Conservation (phyloP, 1,284 basidiomycete species). For the Ceratobasidium sp. region DNA sequence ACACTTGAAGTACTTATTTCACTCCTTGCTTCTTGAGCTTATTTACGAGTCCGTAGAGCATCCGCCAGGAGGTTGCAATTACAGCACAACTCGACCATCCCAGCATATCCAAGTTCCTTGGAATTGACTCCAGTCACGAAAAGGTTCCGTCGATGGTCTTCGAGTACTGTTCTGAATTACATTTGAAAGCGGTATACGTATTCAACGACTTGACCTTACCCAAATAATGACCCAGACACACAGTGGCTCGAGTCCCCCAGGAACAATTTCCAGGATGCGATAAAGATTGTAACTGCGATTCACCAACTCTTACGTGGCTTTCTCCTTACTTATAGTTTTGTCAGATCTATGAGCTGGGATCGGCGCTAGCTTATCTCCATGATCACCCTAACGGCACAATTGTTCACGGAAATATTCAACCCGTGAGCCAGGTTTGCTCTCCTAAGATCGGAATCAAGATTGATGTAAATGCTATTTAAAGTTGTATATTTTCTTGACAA, state of each 20-base stretch:
- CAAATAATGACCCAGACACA: too few species aligned
- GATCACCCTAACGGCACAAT: constrained; percentile 29
- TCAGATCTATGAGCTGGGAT: constrained; percentile 22
- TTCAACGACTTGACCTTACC: too few species aligned
- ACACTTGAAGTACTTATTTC: too few species aligned
- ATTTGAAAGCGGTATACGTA: not conserved
- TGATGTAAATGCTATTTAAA: too few species aligned
- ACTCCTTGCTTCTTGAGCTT: too few species aligned
- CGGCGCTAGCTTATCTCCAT: constrained; percentile 22
- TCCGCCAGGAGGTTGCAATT: constrained; percentile 18
- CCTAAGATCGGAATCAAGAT: too few species aligned
- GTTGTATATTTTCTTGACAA: not conserved
- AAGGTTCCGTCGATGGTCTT: constrained; percentile 16
- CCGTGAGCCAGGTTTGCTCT: too few species aligned
- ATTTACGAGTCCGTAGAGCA: too few species aligned
- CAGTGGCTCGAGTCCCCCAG: too few species aligned
- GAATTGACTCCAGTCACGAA: constrained; percentile 8
- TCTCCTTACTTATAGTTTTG: not conserved
- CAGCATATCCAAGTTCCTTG: constrained; percentile 22
- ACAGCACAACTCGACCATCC: constrained; percentile 26
- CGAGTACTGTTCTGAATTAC: constrained; percentile 2
- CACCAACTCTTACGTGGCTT: too few species aligned
- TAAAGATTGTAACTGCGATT: not conserved
- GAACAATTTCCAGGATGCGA: too few species aligned
- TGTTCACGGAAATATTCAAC: constrained; percentile 7